Percentiles rank a stretch among this genome's conserved stretches.
Conservation (phyloP, 2,329 filamentous ascomycete genomes). For the Pyricularia sp. region DNA sequence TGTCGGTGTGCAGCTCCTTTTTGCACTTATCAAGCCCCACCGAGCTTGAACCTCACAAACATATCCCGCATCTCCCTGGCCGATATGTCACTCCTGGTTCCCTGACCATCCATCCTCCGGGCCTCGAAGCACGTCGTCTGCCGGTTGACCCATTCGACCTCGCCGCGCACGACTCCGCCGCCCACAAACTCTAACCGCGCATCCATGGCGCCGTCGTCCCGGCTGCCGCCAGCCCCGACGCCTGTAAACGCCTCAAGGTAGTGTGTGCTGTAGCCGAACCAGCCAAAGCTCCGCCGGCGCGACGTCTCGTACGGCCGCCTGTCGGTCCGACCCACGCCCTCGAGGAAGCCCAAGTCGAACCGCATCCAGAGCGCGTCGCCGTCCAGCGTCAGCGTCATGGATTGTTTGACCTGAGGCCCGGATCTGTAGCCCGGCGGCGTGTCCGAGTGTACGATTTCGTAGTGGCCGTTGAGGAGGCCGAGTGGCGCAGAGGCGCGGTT, state of each 20-base stretch:
- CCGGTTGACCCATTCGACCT: background rate
- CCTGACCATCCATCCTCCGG: background rate
- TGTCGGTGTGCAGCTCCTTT: no score
- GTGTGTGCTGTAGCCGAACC: background rate
- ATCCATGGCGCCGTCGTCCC: background rate
- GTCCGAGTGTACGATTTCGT: background rate
- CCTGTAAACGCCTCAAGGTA: background rate
- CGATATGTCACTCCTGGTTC: background rate
- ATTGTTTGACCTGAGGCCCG: background rate
- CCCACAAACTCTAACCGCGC: background rate
- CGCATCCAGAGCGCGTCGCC: conserved; percentile 4
- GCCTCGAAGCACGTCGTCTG: background rate
- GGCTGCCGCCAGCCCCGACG: no score
- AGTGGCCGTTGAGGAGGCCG: conserved; percentile 4
- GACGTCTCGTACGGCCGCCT: background rate
- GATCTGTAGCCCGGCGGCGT: background rate
- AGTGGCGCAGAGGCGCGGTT: background rate
- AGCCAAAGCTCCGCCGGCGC: background rate
- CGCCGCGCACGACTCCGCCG: conserved; percentile 1
- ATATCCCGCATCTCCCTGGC: background rate
- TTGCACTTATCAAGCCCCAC: background rate
- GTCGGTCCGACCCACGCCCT: background rate
- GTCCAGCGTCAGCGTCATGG: background rate
- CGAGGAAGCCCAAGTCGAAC: conserved; percentile 3
- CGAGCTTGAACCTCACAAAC: background rate